A percentile compares a stretch with the other conserved stretches of the same genome.
Conservation (phyloP, 2,329 filamentous ascomycete species). For the Madurella mycetomatis region DNA sequence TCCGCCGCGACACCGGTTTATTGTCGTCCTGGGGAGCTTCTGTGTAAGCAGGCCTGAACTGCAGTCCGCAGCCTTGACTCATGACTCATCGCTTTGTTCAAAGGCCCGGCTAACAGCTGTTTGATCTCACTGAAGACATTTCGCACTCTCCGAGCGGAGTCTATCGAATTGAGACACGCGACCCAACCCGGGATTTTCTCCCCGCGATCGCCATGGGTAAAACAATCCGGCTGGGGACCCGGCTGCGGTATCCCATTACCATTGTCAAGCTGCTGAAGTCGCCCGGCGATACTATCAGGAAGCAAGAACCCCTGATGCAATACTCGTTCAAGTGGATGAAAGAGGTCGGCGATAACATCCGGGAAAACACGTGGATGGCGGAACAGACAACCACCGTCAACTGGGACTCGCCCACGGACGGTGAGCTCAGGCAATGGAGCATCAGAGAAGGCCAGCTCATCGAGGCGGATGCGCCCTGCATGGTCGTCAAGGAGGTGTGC, state of each 20-base stretch:
- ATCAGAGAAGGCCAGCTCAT: constrained; percentile 65
- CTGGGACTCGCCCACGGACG: constrained; percentile 81
- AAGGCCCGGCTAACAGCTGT: constrained; percentile 3
- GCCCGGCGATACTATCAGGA: constrained; percentile 69
- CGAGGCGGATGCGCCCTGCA: constrained; percentile 51
- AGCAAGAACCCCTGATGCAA: constrained; percentile 73
- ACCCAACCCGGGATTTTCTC: neutral
- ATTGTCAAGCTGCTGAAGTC: constrained; percentile 78
- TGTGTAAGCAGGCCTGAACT: constrained; percentile 8
- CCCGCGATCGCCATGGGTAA: constrained; percentile 21
- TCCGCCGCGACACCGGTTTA: constrained; percentile 2
- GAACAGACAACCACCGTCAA: constrained; percentile 67
- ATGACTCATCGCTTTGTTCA: neutral
- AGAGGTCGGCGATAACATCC: constrained; percentile 63
- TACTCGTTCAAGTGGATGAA: constrained; percentile 83
- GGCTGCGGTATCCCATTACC: constrained; percentile 72
- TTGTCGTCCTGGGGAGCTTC: constrained; percentile 12
- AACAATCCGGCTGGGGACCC: constrained; percentile 25
- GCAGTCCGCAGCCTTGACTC: neutral
- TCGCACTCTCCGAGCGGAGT: neutral
- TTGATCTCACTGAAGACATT: neutral
- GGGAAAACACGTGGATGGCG: constrained; percentile 58
- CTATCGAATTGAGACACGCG: neutral
- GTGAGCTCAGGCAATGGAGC: constrained; percentile 71
- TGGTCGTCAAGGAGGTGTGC: constrained; percentile 86